Conservation (phyloP, 208 protist species). For the Entamoeba invadens region DNA sequence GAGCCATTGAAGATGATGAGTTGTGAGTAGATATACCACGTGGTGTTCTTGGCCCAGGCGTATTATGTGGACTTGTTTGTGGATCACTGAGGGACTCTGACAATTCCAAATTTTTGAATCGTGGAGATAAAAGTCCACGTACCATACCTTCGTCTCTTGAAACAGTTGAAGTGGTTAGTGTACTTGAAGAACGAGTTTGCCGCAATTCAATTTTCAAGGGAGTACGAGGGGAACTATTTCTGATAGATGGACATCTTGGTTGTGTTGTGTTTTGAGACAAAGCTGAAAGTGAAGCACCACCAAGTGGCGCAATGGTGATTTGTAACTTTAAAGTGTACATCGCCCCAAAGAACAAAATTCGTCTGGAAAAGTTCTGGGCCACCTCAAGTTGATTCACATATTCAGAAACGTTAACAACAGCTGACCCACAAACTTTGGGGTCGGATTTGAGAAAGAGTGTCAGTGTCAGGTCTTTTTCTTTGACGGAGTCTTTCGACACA, state of each 20-base stretch:
- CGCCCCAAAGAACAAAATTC: background rate
- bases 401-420: background rate
- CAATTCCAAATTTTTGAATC: too few species aligned
- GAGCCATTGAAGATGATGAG: too few species aligned
- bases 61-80: too few species aligned
- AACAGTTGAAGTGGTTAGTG: background rate
- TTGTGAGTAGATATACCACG: too few species aligned
- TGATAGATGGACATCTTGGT: background rate
- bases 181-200: background rate
- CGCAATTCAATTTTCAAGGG: background rate
- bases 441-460: background rate
- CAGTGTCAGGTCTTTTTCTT: background rate
- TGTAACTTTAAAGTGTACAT: background rate
- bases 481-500: background rate
- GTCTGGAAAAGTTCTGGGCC: background rate
- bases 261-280: background rate
- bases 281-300: background rate
- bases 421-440: background rate
- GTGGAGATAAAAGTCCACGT: too few species aligned
- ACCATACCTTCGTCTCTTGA: too few species aligned
- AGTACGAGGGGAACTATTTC: background rate
- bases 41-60: too few species aligned
- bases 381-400: background rate
- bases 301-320: background rate
- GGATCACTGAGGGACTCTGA: too few species aligned